Evolutionary conservation across 179 eudicot genomes (phyloP), one percentile per base, ranked within the genome.

Genomic region (Silene noctiflora): DNA sequence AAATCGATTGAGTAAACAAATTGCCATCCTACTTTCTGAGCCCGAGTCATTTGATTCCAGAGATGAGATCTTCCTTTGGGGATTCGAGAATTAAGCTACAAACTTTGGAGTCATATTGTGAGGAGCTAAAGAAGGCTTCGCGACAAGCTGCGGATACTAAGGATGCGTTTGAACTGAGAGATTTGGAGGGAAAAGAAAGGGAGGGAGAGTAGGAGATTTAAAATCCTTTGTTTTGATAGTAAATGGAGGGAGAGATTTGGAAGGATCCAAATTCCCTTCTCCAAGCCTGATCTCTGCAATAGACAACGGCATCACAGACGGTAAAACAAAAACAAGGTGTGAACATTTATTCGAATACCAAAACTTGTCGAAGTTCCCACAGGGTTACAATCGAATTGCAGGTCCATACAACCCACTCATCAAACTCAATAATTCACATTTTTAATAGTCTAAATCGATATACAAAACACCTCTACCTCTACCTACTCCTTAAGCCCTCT

Each of bases 41-140:
- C 29, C 29, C n/a, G n/a, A n/a, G n/a, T n/a, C n/a, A n/a, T n/a
- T n/a, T n/a, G n/a, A n/a, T 85, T 59, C 64, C 79, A 0, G 94
- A 89, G 69, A 90, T 93, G 92, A 93, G 81, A 74, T 87, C 91
- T 33, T 93, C 98, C 1, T 74, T 96, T 14, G 97, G 89, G 31
- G 90, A 90, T 11, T 78, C 93, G 25, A 88, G 74, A 33, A 81
- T 84, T 72, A 96, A 93, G 77, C 71, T 93, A 72, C 91, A 89
- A 82, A 71, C 78, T 76, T 80, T 96, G 53, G 99, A 96, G 81
- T 83, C 72, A 0, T 89, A 93, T 68, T 95, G 99, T 65, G 92
- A 89, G 65, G 98, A 91, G 73, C 84, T 95, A 31, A 90, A 90
- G 69, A 86, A 82, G 73, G 96, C 94, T n/a, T 73, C 93, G 13